Base-by-base conservation (phyloP, 441 rosid genomes). In the Dalechampia spathulata region DNA sequence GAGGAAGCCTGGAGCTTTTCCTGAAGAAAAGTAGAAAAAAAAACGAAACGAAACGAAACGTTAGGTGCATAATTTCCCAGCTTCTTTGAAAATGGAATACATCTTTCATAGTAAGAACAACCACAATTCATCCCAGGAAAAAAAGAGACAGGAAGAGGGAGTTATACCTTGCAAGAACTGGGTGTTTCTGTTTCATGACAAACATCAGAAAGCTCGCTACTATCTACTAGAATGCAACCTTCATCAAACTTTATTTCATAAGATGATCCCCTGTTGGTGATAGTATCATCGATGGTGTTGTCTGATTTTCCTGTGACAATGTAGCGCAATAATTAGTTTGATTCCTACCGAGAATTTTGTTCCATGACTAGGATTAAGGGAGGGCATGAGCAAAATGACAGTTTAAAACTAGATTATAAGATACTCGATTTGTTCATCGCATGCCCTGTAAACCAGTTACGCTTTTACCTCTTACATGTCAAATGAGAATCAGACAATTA, bases 131-230 rank as follows among this genome's bases (percentile, higher is more conserved):
- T n/a, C n/a, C n/a, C n/a, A n/a, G 22, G 34, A 42, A 37, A 19
- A 12, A 15, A 43, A 15, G n/a, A 55, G 10, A 30, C 34, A 30
- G 16, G 40, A 57, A 57, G 37, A 50, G 42, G 26, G 55, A 34
- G 38, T 22, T 25, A 17, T 55, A 70, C 78, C 77, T 67, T 60
- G 39, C 10, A 55, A 50, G 71, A 61, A 17, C 14, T 7, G 16
- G 8, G 52, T 30, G 46, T 37, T 47, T 19, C 51, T 26, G 55
- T 37, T 49, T 62, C 61, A 41, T 23, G 16, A 30, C 53, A 42
- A 32, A 55, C 26, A 14, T 40, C 57, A 44, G 22, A 43, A 23
- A 58, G 55, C 48, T 66, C 73, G 19, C 20, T 23, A 12, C 51
- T 11, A 23, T 62, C 52, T 46, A 59, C 58, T 16, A 66, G 1